Base-by-base conservation (phyloP, 108 stramenopile genomes). In the Nitzschia inconspicua region DNA sequence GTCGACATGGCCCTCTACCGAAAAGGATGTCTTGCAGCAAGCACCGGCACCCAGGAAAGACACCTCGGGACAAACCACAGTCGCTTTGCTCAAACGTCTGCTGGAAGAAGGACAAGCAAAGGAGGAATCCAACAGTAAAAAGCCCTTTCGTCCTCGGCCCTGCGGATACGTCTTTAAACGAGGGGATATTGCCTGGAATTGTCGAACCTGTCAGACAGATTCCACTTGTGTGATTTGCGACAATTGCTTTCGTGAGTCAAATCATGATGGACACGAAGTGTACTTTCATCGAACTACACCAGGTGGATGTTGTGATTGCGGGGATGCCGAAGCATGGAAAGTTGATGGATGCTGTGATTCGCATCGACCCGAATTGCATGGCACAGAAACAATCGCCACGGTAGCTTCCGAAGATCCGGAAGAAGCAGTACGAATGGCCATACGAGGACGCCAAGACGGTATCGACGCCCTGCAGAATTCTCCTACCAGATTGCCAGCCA, bases 251-350 rank as follows among this genome's bases (percentile, higher is more conserved):
- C 86, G 85, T 20, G 51, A 79, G 19, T 77, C 75, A 11, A 77
- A 96, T 66, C 98, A 99, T 65, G 77, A 82, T 16, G 97, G 97
- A 2, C 97, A 99, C 64, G 94, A 99, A 66, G 98, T 99, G 35
- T 93, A 86, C 49, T 99, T 99, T 72, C 97, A 99, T 70, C 80
- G 93, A 35, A 96, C 97, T 24, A 81, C 73, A 18, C 96, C 97
- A 11, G 96, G 96, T 16, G 98, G 98, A 40, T 99, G 98, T 73
- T 99, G 98, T 57, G 98, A 99, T 79, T 99, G 98, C 60, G 98
- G 98, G n/a, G 98, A 99, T 70, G 59, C 76, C 3, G 98, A 99
- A 66, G 97, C 98, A 14, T 99, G 98, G 98, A 78, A 76, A 19
- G 65, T 75, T 6, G 79, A 77, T 46, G 97, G 98, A 13, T 95